These are phyloP conservation scores for Thecaphora thlaspeos DNA, from an alignment of 1,284 basidiomycete genomes.

Conservation along the genomic window DNA sequence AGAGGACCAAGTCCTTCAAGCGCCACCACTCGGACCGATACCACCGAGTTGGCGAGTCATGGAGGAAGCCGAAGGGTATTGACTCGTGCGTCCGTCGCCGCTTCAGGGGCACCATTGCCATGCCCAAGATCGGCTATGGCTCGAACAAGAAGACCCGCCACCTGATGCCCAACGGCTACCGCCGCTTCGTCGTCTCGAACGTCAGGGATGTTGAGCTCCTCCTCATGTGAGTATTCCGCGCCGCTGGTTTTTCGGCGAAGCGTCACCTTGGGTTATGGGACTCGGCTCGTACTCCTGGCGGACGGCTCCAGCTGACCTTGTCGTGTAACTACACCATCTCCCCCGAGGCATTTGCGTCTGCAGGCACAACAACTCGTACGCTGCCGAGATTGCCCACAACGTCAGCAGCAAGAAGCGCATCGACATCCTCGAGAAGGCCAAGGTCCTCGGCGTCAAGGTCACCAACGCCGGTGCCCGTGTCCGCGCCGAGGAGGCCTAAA, in stretches of 20 bases:
- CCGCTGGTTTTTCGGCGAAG: no score
- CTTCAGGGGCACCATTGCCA: slow-evolving; percentile 51
- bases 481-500: slow-evolving; percentile 83
- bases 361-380: slow-evolving; percentile 97
- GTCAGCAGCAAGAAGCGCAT: slow-evolving; percentile 96
- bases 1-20: slow-evolving; percentile 56
- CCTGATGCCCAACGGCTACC: slow-evolving; percentile 58
- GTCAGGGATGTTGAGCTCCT: slow-evolving; percentile 55
- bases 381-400: slow-evolving; percentile 95
- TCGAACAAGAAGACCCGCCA: slow-evolving; percentile 59
- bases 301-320: no score
- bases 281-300: no score
- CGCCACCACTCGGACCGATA: slow-evolving; percentile 58
- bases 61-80: slow-evolving; percentile 58
- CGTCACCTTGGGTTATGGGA: no score
- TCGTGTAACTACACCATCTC: no score
- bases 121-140: slow-evolving; percentile 58
- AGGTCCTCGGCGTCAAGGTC: slow-evolving; percentile 65
- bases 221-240: slow-evolving; percentile 54
- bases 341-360: slow-evolving; percentile 60
- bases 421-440: slow-evolving; percentile 78
- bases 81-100: slow-evolving; percentile 55
- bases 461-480: slow-evolving; percentile 93
- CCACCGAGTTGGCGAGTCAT: slow-evolving; percentile 53
- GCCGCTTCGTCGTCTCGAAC: slow-evolving; percentile 56